Evolutionary conservation across 345 rosid species (phyloP).

Genomic region (Heritiera littoralis): DNA sequence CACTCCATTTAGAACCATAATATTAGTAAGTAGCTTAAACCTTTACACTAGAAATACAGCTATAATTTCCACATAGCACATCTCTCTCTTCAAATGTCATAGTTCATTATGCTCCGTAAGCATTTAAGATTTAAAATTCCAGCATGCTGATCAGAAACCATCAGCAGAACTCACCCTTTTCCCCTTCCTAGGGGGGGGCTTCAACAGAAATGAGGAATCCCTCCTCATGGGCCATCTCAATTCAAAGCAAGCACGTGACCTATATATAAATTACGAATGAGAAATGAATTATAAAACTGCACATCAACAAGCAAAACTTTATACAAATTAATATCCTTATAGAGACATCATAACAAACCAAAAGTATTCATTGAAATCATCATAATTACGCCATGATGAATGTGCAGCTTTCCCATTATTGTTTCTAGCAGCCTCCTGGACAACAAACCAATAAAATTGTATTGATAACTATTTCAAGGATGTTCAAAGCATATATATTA

Average conservation of each 20-base stretch:
- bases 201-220: conserved; percentile 54
- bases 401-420: conserved; percentile 93
- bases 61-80: neutral
- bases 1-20: neutral
- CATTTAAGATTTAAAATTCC: no score
- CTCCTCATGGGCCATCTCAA: conserved; percentile 76
- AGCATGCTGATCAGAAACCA: neutral
- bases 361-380: conserved; percentile 97
- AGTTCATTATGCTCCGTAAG: no score
- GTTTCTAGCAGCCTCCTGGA: conserved; percentile 75
- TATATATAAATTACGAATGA: conserved; percentile 36
- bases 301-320: conserved; percentile 18
- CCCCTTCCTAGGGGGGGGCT: conserved; percentile 58
- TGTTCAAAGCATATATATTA: neutral
- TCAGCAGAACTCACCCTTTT: conserved; percentile 67
- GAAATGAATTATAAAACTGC: conserved; percentile 13
- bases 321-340: neutral
- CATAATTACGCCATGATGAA: conserved; percentile 98
- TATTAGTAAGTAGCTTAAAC: neutral
- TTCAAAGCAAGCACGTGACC: conserved; percentile 95
- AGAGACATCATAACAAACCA: conserved; percentile 54
- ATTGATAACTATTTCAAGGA: conserved; percentile 7
- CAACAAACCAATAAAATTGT: conserved; percentile 26
- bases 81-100: neutral
- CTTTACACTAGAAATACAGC: neutral